Conservation (phyloP, 1,284 basidiomycete species). For the Erythrobasidium hasegawianum region DNA sequence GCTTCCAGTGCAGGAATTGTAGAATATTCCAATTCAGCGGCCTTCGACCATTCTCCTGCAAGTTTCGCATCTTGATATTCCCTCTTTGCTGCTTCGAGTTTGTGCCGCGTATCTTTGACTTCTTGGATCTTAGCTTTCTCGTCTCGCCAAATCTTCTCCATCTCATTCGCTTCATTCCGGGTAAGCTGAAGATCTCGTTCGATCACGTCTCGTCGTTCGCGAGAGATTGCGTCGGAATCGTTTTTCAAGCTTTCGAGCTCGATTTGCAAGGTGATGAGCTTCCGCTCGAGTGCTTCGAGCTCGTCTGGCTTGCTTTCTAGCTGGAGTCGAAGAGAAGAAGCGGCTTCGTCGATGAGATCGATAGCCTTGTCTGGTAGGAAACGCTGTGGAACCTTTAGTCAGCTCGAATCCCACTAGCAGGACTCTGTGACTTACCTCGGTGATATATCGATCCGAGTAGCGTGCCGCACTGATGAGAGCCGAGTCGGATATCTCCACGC, state of each 20-base stretch:
- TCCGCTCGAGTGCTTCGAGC: constrained; percentile 74
- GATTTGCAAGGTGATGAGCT: constrained; percentile 81
- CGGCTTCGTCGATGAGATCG: constrained; percentile 85
- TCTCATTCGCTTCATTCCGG: constrained; percentile 59
- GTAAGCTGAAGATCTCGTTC: constrained; percentile 62
- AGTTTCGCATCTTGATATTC: constrained; percentile 58
- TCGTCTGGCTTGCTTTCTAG: constrained; percentile 82
- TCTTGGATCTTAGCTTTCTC: constrained; percentile 72
- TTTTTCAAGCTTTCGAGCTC: constrained; percentile 86
- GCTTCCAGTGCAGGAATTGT: constrained; percentile 75
- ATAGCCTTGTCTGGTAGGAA: constrained; percentile 74
- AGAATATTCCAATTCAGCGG: constrained; percentile 74
- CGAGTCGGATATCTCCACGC: constrained; percentile 80
- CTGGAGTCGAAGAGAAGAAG: constrained; percentile 77
- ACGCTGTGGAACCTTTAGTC: constrained; percentile 49
- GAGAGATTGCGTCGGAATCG: constrained; percentile 76
- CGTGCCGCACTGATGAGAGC: constrained; percentile 84
- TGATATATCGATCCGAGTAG: constrained; percentile 73
- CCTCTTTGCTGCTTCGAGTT: constrained; percentile 71
- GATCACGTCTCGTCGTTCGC: constrained; percentile 65
- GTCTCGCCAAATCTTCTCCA: constrained; percentile 68
- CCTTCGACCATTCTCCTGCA: constrained; percentile 77
- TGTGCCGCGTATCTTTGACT: constrained; percentile 72
- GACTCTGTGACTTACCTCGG: constrained; percentile 58
- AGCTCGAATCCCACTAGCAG: too few species aligned